These are phyloP conservation scores for Xylariaceae sp. DNA, from an alignment of 2,329 filamentous ascomycete genomes.

Conservation along the genomic window DNA sequence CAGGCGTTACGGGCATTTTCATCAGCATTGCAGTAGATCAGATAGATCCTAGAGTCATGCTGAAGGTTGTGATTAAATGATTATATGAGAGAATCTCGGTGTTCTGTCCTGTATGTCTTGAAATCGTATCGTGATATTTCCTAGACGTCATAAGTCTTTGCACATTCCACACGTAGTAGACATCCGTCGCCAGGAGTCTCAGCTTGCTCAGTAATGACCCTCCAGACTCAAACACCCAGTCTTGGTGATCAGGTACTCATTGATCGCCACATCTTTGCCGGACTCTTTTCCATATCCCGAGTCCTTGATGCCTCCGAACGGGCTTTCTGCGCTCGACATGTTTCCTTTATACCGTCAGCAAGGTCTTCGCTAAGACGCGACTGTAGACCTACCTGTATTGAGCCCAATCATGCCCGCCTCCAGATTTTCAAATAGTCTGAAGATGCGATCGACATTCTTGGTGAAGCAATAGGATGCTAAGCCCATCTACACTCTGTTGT, in stretches of 20 bases:
- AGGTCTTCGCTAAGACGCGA: neutral
- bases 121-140: too few species aligned
- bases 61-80: too few species aligned
- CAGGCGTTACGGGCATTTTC: too few species aligned
- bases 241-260: constrained; percentile 45
- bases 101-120: too few species aligned
- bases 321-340: constrained; percentile 39
- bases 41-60: too few species aligned
- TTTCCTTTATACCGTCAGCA: constrained; percentile 27
- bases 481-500: constrained; percentile 41
- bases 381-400: constrained; percentile 38
- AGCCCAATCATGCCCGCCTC: constrained; percentile 50
- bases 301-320: constrained; percentile 47
- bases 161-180: too few species aligned
- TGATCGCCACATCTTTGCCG: constrained; percentile 44
- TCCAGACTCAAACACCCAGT: constrained; percentile 42
- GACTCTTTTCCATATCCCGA: constrained; percentile 45
- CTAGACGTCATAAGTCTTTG: too few species aligned
- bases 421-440: constrained; percentile 55
- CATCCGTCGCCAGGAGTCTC: too few species aligned
- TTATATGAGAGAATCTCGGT: too few species aligned
- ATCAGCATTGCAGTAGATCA: too few species aligned
- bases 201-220: constrained; percentile 28
- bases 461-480: constrained; percentile 57
- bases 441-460: constrained; percentile 55